Conservation (phyloP, 2,329 filamentous ascomycete species). For the Fusarium sp. region DNA sequence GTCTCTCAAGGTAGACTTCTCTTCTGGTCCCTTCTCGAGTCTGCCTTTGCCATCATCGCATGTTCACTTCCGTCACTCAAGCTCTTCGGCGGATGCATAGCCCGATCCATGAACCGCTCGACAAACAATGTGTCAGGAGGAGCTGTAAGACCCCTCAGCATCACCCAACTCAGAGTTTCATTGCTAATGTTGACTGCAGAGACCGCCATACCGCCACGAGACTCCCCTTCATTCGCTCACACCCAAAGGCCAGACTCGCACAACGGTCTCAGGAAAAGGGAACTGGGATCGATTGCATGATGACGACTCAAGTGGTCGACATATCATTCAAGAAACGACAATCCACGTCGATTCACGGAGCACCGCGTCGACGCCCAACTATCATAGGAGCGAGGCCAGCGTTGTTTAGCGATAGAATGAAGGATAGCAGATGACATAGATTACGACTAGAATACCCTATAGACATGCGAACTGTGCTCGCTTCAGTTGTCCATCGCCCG, state of each 20-base stretch:
- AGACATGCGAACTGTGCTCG: background rate
- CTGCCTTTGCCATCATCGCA: slow-evolving; percentile 23
- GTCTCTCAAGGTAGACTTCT: slow-evolving; percentile 24
- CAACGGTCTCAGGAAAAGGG: slow-evolving; percentile 4
- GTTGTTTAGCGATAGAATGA: background rate
- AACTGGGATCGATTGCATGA: slow-evolving; percentile 24
- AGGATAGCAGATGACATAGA: background rate
- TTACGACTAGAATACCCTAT: background rate
- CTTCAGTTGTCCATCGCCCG: background rate
- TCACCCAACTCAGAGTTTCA: no score
- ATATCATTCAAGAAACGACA: slow-evolving; percentile 11
- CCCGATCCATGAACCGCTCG: slow-evolving; percentile 13
- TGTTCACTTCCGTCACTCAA: slow-evolving; percentile 27
- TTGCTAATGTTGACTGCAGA: background rate
- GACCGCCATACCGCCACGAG: background rate
- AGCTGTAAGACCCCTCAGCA: no score
- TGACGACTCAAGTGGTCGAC: slow-evolving; percentile 18
- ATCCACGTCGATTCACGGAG: background rate
- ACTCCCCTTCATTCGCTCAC: background rate
- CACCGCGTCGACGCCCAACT: background rate
- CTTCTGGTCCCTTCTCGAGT: slow-evolving; percentile 25
- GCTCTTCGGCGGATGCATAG: slow-evolving; percentile 13
- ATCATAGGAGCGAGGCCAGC: background rate
- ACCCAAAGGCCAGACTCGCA: slow-evolving; percentile 2
- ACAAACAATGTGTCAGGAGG: slow-evolving; percentile 1